Evolutionary conservation across 495 filamentous ascomycete species (phyloP).

Genomic region (Penicillium malachiteum): DNA sequence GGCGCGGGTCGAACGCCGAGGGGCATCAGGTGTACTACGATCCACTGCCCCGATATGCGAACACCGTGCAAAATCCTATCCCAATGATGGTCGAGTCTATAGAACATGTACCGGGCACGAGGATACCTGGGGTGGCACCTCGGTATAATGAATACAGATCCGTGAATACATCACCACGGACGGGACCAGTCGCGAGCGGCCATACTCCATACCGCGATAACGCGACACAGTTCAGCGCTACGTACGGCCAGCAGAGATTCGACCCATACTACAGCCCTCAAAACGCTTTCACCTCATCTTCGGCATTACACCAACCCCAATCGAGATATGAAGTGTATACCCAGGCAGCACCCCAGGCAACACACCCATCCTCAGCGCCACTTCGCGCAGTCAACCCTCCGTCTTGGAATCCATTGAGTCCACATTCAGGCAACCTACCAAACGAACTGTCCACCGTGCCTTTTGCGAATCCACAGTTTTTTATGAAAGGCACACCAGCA

Average conservation of each 20-base stretch:
- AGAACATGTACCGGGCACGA: background rate
- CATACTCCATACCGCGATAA: background rate
- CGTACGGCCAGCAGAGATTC: background rate
- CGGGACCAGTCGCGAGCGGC: background rate
- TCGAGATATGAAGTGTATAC: background rate
- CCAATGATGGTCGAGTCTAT: background rate
- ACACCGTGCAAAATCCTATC: background rate
- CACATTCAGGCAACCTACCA: background rate
- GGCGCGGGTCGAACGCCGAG: conserved; percentile 14
- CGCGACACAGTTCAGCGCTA: background rate
- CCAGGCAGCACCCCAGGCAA: background rate
- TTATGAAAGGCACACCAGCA: conserved; percentile 2
- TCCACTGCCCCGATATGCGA: background rate
- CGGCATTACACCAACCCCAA: background rate
- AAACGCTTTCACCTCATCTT: background rate
- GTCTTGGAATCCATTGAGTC: conserved; percentile 13
- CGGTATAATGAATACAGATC: background rate
- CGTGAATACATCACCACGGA: background rate
- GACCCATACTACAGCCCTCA: background rate
- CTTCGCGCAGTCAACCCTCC: conserved; percentile 18
- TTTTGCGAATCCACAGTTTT: conserved; percentile 7
- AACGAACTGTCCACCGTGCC: conserved; percentile 5
- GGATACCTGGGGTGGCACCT: background rate
- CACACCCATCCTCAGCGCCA: conserved; percentile 3
- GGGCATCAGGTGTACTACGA: background rate